A percentile compares a stretch with the other conserved stretches of the same genome.
phyloP scores from a whole-genome alignment of 1,284 basidiomycete species.

The Acaromyces ingoldii region DNA sequence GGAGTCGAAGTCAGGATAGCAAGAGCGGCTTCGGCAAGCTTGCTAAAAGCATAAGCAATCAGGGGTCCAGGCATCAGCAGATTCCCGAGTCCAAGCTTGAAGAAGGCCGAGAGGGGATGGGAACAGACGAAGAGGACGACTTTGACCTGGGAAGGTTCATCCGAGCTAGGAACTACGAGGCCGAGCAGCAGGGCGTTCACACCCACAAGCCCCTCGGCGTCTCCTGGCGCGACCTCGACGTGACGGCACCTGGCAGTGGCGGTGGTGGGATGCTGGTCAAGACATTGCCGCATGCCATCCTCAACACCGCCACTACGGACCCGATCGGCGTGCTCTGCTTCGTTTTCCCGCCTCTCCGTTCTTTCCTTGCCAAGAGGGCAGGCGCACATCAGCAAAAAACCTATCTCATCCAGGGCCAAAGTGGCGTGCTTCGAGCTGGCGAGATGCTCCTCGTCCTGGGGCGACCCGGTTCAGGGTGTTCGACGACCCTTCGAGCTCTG shows the following conservation, averaged over 20 bases:
- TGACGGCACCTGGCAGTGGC: constrained; percentile 25
- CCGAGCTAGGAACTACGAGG: constrained; percentile 19
- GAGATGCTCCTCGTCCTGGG: constrained; percentile 45
- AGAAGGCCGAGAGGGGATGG: neutral
- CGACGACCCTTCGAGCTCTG: constrained; percentile 30
- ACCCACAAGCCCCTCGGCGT: constrained; percentile 35
- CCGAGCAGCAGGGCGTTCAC: constrained; percentile 24
- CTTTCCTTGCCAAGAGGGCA: neutral
- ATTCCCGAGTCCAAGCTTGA: constrained; percentile 1
- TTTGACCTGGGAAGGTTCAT: constrained; percentile 37
- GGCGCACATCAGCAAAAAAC: neutral
- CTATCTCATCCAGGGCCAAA: constrained; percentile 20
- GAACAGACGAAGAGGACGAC: constrained; percentile 7
- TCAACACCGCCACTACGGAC: constrained; percentile 32
- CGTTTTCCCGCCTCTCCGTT: constrained; percentile 13
- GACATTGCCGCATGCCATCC: constrained; percentile 31
- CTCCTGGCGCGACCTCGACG: constrained; percentile 33
- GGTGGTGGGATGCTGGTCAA: constrained; percentile 38
- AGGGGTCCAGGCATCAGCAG: constrained; percentile 15
- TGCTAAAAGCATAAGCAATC: constrained; percentile 5
- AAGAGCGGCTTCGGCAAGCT: constrained; percentile 4
- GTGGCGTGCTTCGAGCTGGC: constrained; percentile 33
- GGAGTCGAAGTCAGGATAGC: constrained; percentile 4
- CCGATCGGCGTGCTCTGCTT: constrained; percentile 29
- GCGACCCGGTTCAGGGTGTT: constrained; percentile 38